These are phyloP conservation scores for Boeremia lycopersici DNA, from an alignment of 2,329 filamentous ascomycete genomes.

Conservation along the genomic window DNA sequence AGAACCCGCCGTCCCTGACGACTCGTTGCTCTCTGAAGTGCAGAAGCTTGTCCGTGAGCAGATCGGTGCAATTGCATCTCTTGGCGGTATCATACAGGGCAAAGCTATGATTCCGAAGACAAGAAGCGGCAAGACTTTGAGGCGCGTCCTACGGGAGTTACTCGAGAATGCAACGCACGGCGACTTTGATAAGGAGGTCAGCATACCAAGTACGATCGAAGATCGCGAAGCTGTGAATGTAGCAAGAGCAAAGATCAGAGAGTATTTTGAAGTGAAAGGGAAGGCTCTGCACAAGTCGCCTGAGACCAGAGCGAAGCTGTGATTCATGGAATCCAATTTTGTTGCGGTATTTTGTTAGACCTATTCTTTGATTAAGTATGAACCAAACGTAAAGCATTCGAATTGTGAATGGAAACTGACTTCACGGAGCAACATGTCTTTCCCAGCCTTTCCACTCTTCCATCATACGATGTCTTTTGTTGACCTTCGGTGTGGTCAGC, in stretches of 20 bases:
- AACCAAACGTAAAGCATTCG: too few species aligned
- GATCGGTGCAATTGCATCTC: constrained; percentile 83
- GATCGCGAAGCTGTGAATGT: constrained; percentile 76
- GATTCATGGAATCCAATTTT: too few species aligned
- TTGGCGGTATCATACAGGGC: constrained; percentile 86
- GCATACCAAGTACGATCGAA: constrained; percentile 84
- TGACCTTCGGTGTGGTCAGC: not conserved
- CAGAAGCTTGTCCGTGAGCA: constrained; percentile 75
- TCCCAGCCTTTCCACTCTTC: not conserved
- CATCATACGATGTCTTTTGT: not conserved
- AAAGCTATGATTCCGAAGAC: constrained; percentile 91
- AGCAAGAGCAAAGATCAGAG: constrained; percentile 71
- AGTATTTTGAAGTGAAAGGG: constrained; percentile 70
- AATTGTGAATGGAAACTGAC: too few species aligned
- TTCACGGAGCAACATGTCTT: too few species aligned
- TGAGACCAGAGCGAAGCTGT: constrained; percentile 52
- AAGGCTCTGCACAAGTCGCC: constrained; percentile 46
- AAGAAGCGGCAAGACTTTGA: constrained; percentile 85
- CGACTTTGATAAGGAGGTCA: constrained; percentile 73
- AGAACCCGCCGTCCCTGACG: constrained; percentile 56
- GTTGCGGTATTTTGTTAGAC: too few species aligned
- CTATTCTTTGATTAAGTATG: too few species aligned
- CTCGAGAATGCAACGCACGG: constrained; percentile 80
- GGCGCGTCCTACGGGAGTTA: constrained; percentile 80
- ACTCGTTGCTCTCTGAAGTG: constrained; percentile 65